A percentile compares a stretch with the other conserved stretches of the same genome.
phyloP scores from a whole-genome alignment of 2,329 filamentous ascomycete species.

The Colletotrichum sp. region DNA sequence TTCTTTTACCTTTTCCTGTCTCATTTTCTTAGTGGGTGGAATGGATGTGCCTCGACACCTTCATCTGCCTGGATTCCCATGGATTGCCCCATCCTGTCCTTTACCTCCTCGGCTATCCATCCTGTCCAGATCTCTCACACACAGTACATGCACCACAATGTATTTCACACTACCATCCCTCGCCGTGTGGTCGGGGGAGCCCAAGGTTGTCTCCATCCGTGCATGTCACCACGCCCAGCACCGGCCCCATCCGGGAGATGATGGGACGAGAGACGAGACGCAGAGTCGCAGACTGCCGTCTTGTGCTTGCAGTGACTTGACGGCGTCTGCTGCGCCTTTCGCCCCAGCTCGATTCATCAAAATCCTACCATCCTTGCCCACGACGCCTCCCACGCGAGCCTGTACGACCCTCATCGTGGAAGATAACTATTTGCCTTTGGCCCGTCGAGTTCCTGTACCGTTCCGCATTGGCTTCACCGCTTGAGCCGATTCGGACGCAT shows the following conservation, averaged over 20 bases:
- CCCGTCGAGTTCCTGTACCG: not conserved
- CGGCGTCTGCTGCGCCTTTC: not conserved
- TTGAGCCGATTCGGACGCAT: conserved; percentile 7
- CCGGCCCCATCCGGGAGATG: conserved; percentile 16
- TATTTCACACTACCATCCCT: not conserved
- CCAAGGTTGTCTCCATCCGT: not conserved
- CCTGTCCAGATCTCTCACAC: not conserved
- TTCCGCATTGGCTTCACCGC: conserved; percentile 4
- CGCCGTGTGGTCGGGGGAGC: not conserved
- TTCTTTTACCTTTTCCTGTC: conserved; percentile 1
- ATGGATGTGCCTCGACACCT: conserved; percentile 3
- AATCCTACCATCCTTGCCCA: not conserved
- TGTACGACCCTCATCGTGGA: not conserved
- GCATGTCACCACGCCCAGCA: conserved; percentile 6
- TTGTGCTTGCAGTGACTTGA: not conserved
- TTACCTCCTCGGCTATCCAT: not conserved
- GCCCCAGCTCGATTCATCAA: not conserved
- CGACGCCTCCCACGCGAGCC: not conserved
- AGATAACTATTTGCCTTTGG: not conserved
- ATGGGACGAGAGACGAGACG: conserved; percentile 18
- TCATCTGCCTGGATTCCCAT: conserved; percentile 12
- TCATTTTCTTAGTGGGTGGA: not conserved
- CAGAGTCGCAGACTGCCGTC: not conserved
- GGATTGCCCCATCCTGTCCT: not conserved
- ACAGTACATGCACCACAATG: not conserved